Evolutionary conservation across 768 basidiomycete species (phyloP).

Genomic region (Serendipita sp.): DNA sequence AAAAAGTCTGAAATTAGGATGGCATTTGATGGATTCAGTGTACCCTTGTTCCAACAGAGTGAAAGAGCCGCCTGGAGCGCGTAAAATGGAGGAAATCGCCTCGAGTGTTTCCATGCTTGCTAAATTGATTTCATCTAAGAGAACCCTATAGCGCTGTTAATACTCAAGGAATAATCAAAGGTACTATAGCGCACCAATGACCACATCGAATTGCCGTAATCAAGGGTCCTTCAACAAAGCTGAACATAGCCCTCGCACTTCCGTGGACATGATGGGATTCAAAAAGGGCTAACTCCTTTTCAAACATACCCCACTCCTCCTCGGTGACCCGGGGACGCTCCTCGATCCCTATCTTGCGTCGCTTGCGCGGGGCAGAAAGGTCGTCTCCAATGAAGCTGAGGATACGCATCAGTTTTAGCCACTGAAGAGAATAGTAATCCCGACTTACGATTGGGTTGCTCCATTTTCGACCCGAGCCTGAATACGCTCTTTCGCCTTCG

Average conservation of each 20-base stretch:
- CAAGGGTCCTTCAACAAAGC: constrained; percentile 92
- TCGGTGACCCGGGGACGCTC: constrained; percentile 28
- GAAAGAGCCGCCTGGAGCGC: constrained; percentile 74
- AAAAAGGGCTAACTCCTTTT: constrained; percentile 57
- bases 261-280: constrained; percentile 79
- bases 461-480: constrained; percentile 2
- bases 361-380: constrained; percentile 32
- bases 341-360: constrained; percentile 42
- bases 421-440: background rate
- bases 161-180: background rate
- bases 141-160: constrained; percentile 39
- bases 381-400: constrained; percentile 18
- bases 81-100: constrained; percentile 75
- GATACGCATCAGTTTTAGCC: background rate
- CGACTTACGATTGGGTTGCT: background rate
- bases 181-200: constrained; percentile 54
- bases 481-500: constrained; percentile 54
- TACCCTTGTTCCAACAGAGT: constrained; percentile 88
- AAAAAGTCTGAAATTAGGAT: constrained; percentile 90
- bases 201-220: constrained; percentile 77
- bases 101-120: constrained; percentile 91
- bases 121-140: constrained; percentile 93
- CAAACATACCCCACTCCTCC: constrained; percentile 51
- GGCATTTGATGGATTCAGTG: constrained; percentile 75
- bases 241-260: constrained; percentile 81